A percentile compares a stretch with the other conserved stretches of the same genome.
These are phyloP conservation scores for Leccinum imitatum DNA, from an alignment of 768 basidiomycete genomes.

Conservation along the genomic window DNA sequence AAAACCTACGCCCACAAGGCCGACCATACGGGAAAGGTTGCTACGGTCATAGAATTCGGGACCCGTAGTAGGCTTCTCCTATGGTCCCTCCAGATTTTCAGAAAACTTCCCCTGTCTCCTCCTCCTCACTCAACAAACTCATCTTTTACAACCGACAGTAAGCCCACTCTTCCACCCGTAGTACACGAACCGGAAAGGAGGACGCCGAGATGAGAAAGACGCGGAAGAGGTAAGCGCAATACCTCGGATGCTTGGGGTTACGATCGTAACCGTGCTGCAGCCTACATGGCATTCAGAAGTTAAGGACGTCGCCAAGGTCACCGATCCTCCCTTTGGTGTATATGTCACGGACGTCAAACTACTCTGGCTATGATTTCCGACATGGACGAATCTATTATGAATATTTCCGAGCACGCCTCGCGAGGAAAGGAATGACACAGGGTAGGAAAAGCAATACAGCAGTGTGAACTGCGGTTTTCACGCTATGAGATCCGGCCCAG, in stretches of 20 bases:
- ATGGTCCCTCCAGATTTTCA: slow-evolving; percentile 35
- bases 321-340: slow-evolving; percentile 76
- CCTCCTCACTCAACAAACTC: slow-evolving; percentile 34
- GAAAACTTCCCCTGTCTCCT: slow-evolving; percentile 23
- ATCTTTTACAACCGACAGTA: slow-evolving; percentile 40
- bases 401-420: slow-evolving; percentile 13
- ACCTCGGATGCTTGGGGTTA: slow-evolving; percentile 89
- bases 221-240: slow-evolving; percentile 74
- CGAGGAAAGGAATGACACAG: slow-evolving; percentile 5
- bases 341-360: neutral
- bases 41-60: slow-evolving; percentile 31
- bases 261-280: slow-evolving; percentile 89
- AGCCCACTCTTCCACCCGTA: slow-evolving; percentile 40
- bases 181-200: slow-evolving; percentile 45
- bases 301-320: slow-evolving; percentile 87
- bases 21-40: slow-evolving; percentile 22
- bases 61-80: slow-evolving; percentile 5
- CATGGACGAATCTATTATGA: slow-evolving; percentile 15
- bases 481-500: slow-evolving; percentile 7
- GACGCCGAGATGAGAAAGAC: slow-evolving; percentile 71
- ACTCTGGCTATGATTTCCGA: neutral
- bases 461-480: slow-evolving; percentile 15
- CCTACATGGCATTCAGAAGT: slow-evolving; percentile 93
- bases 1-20: slow-evolving; percentile 28
- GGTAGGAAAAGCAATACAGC: neutral